Base-by-base conservation (phyloP, 495 filamentous ascomycete genomes). In the Aspergillus baeticus region DNA sequence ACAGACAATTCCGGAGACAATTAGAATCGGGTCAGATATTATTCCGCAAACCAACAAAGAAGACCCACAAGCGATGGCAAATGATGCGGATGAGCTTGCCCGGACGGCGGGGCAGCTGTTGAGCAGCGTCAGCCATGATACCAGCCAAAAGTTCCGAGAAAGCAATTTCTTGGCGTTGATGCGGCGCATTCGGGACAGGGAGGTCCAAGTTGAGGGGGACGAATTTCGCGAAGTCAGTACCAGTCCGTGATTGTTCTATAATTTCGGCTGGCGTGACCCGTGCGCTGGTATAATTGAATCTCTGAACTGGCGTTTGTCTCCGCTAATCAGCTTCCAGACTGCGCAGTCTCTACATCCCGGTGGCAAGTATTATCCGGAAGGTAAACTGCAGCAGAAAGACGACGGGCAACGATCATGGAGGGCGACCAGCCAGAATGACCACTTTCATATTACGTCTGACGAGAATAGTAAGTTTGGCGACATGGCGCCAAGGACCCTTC, bases 81-180 rank as follows among this genome's bases (percentile, higher is more conserved):
- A 70, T 17, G 84, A 89, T 55, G 77, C 78, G 6, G 86, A 91
- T 61, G 89, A 85, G 34, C 76, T 92, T 26, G 85, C 87, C 15
- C 74, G 76, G 34, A 90, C 89, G 3, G 90, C 90, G 7, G 88
- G 82, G 17, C 74, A 85, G 43, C 73, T 94, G 5, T 75, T 94
- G 4, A 81, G 89, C n/a, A 85, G 78, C 37, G 78, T 94, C 10
- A 76, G 82, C 29, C 73, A 85, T 57, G 84, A 94, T 50, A 77
- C 81, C 58, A 86, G 76, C 56, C 64, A 82, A 47, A 92, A 94
- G 61, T 92, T 92, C 64, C 81, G 86, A 63, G 79, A 91, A 62
- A 91, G 88, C 68, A 83, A 82, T 52, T 94, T 94, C 62, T 76
- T 92, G 15, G 80, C 80, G 8, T 69, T 94, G 60, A 92, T 94